phyloP scores from a whole-genome alignment of 352 stramenopile species.

The Phytophthora cajani region DNA sequence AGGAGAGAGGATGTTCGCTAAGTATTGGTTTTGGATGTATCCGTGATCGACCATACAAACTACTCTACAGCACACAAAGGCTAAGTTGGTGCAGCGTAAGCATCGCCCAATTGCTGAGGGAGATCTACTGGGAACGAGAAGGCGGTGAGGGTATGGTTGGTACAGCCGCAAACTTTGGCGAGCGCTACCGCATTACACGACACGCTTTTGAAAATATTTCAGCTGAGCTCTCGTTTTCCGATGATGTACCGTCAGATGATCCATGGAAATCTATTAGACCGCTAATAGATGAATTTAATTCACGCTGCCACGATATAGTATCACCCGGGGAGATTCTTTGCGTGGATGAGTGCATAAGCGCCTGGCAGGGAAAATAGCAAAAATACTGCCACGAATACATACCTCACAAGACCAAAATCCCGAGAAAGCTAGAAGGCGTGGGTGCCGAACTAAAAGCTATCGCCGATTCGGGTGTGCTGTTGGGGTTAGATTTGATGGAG shows the following conservation, averaged over 20 bases:
- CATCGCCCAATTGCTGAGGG: no score
- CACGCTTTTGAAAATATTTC: conserved; percentile 9
- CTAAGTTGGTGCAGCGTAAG: no score
- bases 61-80: conserved; percentile 7
- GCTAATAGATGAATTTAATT: conserved; percentile 4
- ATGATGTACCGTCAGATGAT: conserved; percentile 1
- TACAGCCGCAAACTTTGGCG: neutral
- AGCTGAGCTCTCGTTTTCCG: neutral
- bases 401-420: conserved; percentile 13
- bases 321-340: conserved; percentile 11
- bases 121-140: neutral
- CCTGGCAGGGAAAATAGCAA: conserved; percentile 6
- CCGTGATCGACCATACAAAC: neutral
- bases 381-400: conserved; percentile 15
- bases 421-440: conserved; percentile 3
- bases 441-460: conserved; percentile 9
- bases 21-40: conserved; percentile 12
- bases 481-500: conserved; percentile 3
- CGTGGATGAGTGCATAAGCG: conserved; percentile 9
- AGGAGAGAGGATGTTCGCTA: conserved; percentile 2
- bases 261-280: conserved; percentile 8
- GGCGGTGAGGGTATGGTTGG: conserved; percentile 4
- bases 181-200: conserved; percentile 6
- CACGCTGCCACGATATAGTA: neutral
- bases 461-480: neutral